Evolutionary conservation across 1,139 yeast genomes (phyloP).

Genomic region (Kodamaea fungicola): DNA sequence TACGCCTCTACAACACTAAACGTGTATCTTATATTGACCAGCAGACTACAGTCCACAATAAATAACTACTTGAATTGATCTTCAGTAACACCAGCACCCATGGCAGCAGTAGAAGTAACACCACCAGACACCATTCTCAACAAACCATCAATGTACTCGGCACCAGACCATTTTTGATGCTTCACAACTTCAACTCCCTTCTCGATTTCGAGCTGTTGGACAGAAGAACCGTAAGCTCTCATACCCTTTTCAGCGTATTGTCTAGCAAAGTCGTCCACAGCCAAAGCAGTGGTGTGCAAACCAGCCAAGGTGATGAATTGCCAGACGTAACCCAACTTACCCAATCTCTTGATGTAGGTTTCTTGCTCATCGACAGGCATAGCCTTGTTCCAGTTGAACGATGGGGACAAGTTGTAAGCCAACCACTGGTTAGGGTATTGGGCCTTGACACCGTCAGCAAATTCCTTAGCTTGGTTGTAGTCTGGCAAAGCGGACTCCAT

Average conservation of each 20-base stretch:
- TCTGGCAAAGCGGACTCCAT: constrained; percentile 98
- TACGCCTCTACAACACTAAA: not conserved
- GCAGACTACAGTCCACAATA: constrained; percentile 4
- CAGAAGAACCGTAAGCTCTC: constrained; percentile 89
- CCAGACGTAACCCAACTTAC: constrained; percentile 92
- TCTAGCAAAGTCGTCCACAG: constrained; percentile 80
- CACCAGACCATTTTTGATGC: constrained; percentile 99
- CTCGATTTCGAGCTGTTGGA: constrained; percentile 87
- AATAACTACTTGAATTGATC: constrained; percentile 67
- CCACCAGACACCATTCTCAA: constrained; percentile 94
- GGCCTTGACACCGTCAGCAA: constrained; percentile 85
- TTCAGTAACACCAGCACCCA: constrained; percentile 99
- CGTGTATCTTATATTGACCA: not conserved
- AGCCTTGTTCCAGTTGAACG: constrained; percentile 97
- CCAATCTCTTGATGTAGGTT: constrained; percentile 85
- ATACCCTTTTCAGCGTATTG: constrained; percentile 80
- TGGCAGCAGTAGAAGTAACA: constrained; percentile 92
- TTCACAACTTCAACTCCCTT: constrained; percentile 91
- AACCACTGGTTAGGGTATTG: constrained; percentile 89
- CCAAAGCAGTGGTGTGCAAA: constrained; percentile 92
- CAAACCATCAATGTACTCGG: constrained; percentile 90
- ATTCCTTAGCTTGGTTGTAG: constrained; percentile 89
- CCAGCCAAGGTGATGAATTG: constrained; percentile 98
- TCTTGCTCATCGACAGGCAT: constrained; percentile 86
- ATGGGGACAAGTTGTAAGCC: constrained; percentile 93